Percentiles rank a stretch among this genome's conserved stretches.
phyloP scores from a whole-genome alignment of 257 asterid species.

The Haberlea rhodopensis region DNA sequence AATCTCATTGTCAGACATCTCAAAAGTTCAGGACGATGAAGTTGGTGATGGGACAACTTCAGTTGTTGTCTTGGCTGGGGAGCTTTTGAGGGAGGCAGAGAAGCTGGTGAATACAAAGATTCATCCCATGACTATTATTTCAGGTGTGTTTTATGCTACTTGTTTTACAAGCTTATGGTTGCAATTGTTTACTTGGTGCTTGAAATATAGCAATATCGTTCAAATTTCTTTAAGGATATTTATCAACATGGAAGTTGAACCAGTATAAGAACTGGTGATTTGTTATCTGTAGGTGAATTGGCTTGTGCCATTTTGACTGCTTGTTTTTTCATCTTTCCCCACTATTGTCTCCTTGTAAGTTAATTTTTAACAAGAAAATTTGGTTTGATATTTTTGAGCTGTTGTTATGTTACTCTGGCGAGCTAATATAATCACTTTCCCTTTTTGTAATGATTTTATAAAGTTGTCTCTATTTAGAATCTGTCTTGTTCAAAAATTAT shows the following conservation, averaged over 20 bases:
- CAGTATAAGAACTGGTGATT: not conserved
- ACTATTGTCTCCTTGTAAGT: no score
- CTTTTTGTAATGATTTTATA: no score
- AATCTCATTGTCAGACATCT: conserved; percentile 56
- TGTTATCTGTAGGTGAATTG: not conserved
- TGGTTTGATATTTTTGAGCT: no score
- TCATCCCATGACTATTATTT: conserved; percentile 89
- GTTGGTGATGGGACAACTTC: conserved; percentile 99
- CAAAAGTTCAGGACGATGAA: conserved; percentile 97
- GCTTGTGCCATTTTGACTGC: not conserved
- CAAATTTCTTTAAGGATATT: not conserved
- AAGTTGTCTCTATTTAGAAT: not conserved
- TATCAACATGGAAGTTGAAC: not conserved
- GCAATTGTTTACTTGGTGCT: conserved; percentile 5
- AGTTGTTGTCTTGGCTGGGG: conserved; percentile 95
- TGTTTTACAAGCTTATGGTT: conserved; percentile 5
- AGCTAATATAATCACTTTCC: no score
- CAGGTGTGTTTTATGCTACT: conserved; percentile 46
- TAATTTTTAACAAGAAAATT: no score
- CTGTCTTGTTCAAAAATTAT: not conserved
- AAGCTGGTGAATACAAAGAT: conserved; percentile 83
- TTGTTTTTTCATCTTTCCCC: not conserved
- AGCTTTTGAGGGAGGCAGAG: conserved; percentile 95
- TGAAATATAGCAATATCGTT: not conserved
- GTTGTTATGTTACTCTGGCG: no score